Conservation (phyloP, 2,329 filamentous ascomycete genomes). For the Aspergillus tanneri region DNA sequence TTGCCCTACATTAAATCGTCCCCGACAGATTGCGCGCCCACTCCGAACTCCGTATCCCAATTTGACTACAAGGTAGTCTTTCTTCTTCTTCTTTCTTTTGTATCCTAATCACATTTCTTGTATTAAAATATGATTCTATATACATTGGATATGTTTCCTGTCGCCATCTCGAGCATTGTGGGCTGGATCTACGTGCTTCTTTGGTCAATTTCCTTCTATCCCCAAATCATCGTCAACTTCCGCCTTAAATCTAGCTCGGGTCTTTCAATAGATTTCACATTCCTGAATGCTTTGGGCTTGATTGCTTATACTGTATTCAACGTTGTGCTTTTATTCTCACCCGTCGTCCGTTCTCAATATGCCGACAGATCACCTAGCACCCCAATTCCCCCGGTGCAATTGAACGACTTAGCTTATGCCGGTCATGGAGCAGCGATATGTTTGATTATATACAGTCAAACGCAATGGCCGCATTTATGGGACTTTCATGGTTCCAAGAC, state of each 20-base stretch:
- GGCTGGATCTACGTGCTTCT: constrained; percentile 1
- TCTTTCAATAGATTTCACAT: background rate
- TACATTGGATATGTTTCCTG: background rate
- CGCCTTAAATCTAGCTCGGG: background rate
- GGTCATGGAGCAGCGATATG: background rate
- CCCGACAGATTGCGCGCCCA: too few species aligned
- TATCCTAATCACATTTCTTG: background rate
- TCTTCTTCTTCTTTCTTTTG: background rate
- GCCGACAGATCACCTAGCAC: background rate
- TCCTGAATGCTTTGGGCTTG: background rate
- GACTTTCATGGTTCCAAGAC: background rate
- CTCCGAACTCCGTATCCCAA: too few species aligned
- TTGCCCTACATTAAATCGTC: too few species aligned
- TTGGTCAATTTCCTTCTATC: constrained; percentile 1
- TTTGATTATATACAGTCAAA: background rate
- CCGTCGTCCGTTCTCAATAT: background rate
- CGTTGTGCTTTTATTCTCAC: background rate
- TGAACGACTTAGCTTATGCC: background rate
- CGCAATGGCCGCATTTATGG: background rate
- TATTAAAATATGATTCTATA: too few species aligned
- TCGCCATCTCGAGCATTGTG: background rate
- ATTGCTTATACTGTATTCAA: constrained; percentile 1
- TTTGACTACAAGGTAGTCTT: background rate
- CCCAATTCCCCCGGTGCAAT: background rate
- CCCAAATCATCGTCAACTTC: background rate